These are phyloP conservation scores for Emergomyces pasteurianus DNA, from an alignment of 2,329 filamentous ascomycete genomes.

Conservation along the genomic window DNA sequence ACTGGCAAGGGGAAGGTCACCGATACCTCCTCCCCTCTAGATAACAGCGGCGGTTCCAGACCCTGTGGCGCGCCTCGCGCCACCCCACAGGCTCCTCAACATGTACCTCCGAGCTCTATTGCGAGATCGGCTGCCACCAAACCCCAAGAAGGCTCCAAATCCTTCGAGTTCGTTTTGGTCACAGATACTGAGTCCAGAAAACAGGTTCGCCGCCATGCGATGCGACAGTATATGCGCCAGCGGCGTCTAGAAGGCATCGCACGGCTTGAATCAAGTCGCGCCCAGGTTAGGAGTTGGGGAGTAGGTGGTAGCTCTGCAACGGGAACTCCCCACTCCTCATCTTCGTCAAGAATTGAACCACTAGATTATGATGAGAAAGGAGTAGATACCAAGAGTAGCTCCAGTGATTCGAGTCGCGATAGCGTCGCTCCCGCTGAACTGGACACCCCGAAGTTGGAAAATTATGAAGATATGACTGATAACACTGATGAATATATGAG, in stretches of 20 bases:
- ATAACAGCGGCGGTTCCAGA: neutral
- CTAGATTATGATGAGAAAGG: conserved; percentile 3
- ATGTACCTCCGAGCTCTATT: neutral
- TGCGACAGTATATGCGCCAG: conserved; percentile 25
- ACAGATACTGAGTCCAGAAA: conserved; percentile 22
- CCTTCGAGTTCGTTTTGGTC: conserved; percentile 23
- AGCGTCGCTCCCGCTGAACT: neutral
- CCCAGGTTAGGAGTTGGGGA: conserved; percentile 16
- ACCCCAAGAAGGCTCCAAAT: conserved; percentile 12
- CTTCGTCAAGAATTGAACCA: conserved; percentile 6
- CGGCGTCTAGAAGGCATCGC: conserved; percentile 23
- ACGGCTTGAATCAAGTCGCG: conserved; percentile 19
- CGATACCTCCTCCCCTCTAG: neutral
- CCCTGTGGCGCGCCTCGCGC: neutral
- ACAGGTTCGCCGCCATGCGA: conserved; percentile 25
- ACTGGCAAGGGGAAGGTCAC: neutral
- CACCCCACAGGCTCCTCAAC: neutral
- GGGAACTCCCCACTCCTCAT: neutral
- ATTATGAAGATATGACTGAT: neutral
- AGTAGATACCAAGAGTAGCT: neutral
- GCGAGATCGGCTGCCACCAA: neutral
- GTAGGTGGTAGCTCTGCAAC: neutral
- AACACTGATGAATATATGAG: neutral
- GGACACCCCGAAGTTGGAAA: neutral
- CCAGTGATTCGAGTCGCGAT: neutral